Evolutionary conservation across 1,139 yeast species (phyloP).

Genomic region (Saccharomyces hybrid): DNA sequence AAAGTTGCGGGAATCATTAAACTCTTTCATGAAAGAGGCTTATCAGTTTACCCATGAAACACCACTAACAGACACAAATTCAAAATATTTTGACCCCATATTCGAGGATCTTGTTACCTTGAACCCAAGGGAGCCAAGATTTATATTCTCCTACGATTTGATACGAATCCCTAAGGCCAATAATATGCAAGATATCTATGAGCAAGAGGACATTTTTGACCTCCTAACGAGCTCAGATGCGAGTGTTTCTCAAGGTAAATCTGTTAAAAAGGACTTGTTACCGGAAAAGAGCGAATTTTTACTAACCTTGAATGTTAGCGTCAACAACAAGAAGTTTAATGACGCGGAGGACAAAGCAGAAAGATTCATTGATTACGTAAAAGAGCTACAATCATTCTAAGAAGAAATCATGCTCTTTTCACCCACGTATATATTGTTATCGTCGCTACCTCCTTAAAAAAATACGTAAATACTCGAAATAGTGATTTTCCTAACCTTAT

Average conservation of each 20-base stretch:
- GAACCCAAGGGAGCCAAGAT: conserved; percentile 51
- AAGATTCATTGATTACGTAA: conserved; percentile 22
- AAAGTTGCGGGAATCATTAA: conserved; percentile 15
- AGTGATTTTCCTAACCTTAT: neutral
- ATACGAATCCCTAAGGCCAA: conserved; percentile 16
- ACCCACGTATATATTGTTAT: neutral
- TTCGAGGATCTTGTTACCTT: conserved; percentile 62
- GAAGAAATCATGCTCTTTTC: neutral
- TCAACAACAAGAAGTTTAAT: conserved; percentile 28
- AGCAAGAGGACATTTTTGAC: neutral
- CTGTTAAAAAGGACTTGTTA: neutral
- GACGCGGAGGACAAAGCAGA: conserved; percentile 27
- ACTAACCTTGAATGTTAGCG: conserved; percentile 33
- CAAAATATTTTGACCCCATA: conserved; percentile 49
- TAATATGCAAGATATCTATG: neutral
- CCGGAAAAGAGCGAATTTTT: conserved; percentile 12
- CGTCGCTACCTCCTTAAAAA: neutral
- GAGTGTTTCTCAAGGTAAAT: neutral
- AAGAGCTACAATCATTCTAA: conserved; percentile 13
- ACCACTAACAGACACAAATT: conserved; percentile 23
- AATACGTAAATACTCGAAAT: neutral
- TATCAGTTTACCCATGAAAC: conserved; percentile 20
- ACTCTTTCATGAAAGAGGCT: conserved; percentile 19
- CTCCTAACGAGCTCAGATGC: neutral
- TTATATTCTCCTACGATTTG: conserved; percentile 37